A percentile compares a stretch with the other conserved stretches of the same genome.
phyloP scores from a whole-genome alignment of 352 stramenopile species.

The Phytophthora litchii region DNA sequence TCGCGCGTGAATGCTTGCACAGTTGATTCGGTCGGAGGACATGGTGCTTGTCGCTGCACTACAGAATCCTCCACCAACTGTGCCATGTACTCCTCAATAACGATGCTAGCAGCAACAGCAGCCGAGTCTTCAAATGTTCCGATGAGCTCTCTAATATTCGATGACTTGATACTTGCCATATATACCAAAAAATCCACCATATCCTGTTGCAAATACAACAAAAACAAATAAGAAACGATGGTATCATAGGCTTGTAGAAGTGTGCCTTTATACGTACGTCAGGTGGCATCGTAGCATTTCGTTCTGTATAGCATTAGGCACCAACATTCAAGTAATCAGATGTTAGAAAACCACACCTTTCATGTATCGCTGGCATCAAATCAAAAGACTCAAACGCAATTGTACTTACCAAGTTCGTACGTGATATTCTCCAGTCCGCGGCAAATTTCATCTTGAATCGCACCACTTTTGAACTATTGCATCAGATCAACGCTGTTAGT shows the following conservation, averaged over 20 bases:
- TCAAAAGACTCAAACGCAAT: background rate
- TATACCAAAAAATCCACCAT: slow-evolving; percentile 80
- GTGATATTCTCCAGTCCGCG: slow-evolving; percentile 52
- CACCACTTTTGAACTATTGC: slow-evolving; percentile 25
- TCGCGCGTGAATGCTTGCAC: slow-evolving; percentile 49
- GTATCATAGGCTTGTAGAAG: background rate
- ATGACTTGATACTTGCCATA: slow-evolving; percentile 65
- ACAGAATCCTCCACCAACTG: slow-evolving; percentile 57
- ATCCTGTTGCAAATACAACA: slow-evolving; percentile 37
- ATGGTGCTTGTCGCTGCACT: slow-evolving; percentile 25
- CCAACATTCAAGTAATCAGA: slow-evolving; percentile 8
- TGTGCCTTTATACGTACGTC: slow-evolving; percentile 47
- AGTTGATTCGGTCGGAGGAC: slow-evolving; percentile 31
- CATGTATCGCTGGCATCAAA: background rate
- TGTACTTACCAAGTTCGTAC: slow-evolving; percentile 46
- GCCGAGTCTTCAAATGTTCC: slow-evolving; percentile 82
- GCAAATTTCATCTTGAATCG: slow-evolving; percentile 36
- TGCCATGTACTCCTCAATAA: slow-evolving; percentile 78
- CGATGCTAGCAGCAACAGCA: slow-evolving; percentile 67
- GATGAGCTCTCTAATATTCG: slow-evolving; percentile 68
- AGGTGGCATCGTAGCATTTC: slow-evolving; percentile 45
- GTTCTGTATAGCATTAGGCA: slow-evolving; percentile 36
- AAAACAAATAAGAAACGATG: slow-evolving; percentile 10
- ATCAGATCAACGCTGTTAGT: slow-evolving; percentile 8
- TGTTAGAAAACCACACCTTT: slow-evolving; percentile 1